Percentiles rank a stretch among this genome's conserved stretches.
Evolutionary conservation across 164 flowering plant species (phyloP).

Genomic region (Dillenia suffruticosa): DNA sequence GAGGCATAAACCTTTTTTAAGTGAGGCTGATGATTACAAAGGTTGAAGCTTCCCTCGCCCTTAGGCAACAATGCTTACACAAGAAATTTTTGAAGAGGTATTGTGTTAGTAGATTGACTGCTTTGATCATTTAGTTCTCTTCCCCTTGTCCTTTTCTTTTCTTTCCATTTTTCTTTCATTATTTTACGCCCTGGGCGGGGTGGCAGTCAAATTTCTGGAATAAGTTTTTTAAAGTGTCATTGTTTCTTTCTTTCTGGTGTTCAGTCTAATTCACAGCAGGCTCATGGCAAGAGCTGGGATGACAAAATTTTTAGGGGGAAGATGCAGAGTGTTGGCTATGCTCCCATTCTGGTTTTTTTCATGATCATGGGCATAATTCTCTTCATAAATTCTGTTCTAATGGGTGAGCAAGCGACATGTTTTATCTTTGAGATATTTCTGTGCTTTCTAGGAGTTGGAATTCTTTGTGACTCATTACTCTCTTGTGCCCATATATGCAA

Average conservation of each 20-base stretch:
- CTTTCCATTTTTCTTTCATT: too few relatives aligned
- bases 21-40: too few relatives aligned
- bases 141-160: too few relatives aligned
- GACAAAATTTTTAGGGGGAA: constrained; percentile 43
- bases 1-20: too few relatives aligned
- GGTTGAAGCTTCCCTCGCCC: too few relatives aligned
- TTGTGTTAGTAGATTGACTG: too few relatives aligned
- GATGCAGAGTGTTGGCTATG: constrained; percentile 53
- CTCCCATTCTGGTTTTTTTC: constrained; percentile 61
- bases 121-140: too few relatives aligned
- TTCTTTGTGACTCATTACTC: constrained; percentile 7
- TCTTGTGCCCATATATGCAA: constrained; percentile 20
- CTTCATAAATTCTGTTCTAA: constrained; percentile 74
- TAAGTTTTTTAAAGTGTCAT: constrained; percentile 1
- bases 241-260: constrained; percentile 11
- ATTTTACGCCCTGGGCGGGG: too few relatives aligned
- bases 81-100: too few relatives aligned
- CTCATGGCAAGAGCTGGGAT: constrained; percentile 29
- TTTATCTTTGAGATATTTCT: too few relatives aligned
- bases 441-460: background rate
- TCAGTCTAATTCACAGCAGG: constrained; percentile 67
- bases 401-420: constrained; percentile 36
- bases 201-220: too few relatives aligned
- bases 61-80: too few relatives aligned
- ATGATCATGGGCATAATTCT: constrained; percentile 42